Evolutionary conservation across 768 basidiomycete genomes (phyloP), one percentile per base, ranked within the genome.

Genomic region (Galerina marginata): DNA sequence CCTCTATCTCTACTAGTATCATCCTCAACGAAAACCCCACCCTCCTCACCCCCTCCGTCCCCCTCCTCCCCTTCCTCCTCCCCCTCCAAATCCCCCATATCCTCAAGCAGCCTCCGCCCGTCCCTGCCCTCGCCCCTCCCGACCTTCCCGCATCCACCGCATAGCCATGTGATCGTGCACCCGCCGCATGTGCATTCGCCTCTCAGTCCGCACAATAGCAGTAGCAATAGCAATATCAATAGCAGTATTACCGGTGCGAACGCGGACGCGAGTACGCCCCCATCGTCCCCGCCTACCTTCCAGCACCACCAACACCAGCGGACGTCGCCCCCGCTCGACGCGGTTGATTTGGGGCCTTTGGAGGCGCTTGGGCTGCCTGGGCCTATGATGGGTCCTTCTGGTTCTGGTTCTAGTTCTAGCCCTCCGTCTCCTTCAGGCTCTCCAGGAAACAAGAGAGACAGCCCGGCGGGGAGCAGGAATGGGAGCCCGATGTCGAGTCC

Each of bases 261-360:
- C 16, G n/a, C n/a, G 3, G n/a, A n/a, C n/a, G n/a, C n/a, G n/a
- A n/a, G n/a, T n/a, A 60, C 63, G 1, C 56, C 60, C 2, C 63
- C 59, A 3, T 29, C 59, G 3, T 57, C 60, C 2, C 51, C 53
- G 20, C 57, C 56, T 5, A 51, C 52, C 10, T 59, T 59, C 25
- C 23, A 46, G 7, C 51, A 25, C 2, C 6, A 15, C 14, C 40
- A 20, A n/a, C 46, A 45, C 37, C 40, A 54, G 39, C 46, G 57
- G 15, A 48, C 50, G 9, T 57, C 51, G 10, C 67, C 67, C 0
- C 67, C 67, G 23, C 60, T 68, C 7, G 67, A 65, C 26, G 67
- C 65, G 7, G 62, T 68, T 6, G 67, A 68, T 45, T 39, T 68
- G 4, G 67, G 67, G 2, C 64, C 64, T 12, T 49, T 67, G 14